Evolutionary conservation across 2,329 filamentous ascomycete species (phyloP).

Genomic region (Magnaporthiopsis poae): DNA sequence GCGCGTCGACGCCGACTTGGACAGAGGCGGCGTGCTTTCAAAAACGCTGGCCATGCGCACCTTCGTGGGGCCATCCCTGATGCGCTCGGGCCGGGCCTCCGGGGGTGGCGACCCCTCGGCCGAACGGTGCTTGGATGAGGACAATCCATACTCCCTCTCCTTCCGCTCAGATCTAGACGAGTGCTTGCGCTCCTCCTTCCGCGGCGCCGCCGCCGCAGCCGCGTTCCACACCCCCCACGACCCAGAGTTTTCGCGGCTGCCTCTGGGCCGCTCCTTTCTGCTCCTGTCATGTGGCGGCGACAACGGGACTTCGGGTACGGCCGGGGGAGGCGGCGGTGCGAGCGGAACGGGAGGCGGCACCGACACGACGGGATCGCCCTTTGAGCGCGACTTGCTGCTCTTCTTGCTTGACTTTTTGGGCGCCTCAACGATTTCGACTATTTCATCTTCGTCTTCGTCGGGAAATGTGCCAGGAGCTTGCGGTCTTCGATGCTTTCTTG

Average conservation of each 20-base stretch:
- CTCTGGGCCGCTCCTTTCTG: conserved; percentile 68
- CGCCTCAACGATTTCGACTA: conserved; percentile 42
- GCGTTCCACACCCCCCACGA: conserved; percentile 71
- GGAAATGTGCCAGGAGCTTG: conserved; percentile 23
- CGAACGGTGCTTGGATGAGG: conserved; percentile 33
- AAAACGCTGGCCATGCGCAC: conserved; percentile 58
- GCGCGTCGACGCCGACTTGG: conserved; percentile 59
- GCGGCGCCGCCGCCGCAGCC: conserved; percentile 33
- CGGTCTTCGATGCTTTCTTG: conserved; percentile 12
- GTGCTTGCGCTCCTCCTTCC: conserved; percentile 47
- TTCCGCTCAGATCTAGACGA: conserved; percentile 53
- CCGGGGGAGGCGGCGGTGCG: conserved; percentile 34
- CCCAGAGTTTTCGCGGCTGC: conserved; percentile 55
- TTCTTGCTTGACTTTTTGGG: conserved; percentile 33
- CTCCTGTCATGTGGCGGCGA: conserved; percentile 18
- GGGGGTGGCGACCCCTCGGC: conserved; percentile 34
- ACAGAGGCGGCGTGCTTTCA: conserved; percentile 55
- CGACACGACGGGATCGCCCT: conserved; percentile 21
- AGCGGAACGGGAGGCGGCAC: conserved; percentile 27
- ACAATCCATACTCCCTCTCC: conserved; percentile 23
- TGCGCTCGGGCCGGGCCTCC: conserved; percentile 51
- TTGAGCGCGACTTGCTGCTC: conserved; percentile 34
- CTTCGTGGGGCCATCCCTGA: conserved; percentile 29
- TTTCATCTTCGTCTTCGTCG: conserved; percentile 28
- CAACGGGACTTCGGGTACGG: conserved; percentile 40